Percentiles rank a stretch among this genome's conserved stretches.
Evolutionary conservation across 192 early-diverging fungal genomes (phyloP).

Genomic region (Linnemannia hyalina): DNA sequence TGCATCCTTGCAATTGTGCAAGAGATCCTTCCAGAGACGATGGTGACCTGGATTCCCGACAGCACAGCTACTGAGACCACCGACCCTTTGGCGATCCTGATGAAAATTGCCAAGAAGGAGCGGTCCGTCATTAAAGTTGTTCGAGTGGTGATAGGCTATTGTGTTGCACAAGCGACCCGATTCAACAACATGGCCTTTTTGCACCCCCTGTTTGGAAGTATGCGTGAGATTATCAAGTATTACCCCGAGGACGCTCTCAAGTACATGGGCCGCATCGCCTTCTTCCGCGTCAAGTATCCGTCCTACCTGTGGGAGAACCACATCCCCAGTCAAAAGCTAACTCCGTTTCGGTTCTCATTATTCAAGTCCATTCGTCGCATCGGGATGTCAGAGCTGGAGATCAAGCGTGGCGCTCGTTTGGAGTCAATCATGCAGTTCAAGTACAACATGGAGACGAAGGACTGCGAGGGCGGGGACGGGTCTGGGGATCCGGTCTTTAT

Average conservation of each 20-base stretch:
- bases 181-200: slow-evolving; percentile 9
- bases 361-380: not conserved
- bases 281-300: not conserved
- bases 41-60: slow-evolving; percentile 33
- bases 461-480: not conserved
- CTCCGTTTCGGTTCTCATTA: not conserved
- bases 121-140: not conserved
- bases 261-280: not conserved
- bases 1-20: not conserved
- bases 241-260: slow-evolving; percentile 1
- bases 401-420: not conserved
- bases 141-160: slow-evolving; percentile 24
- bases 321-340: not conserved
- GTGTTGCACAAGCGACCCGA: slow-evolving; percentile 3
- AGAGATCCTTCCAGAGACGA: not conserved
- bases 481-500: slow-evolving; percentile 9
- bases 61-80: not conserved
- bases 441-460: not conserved
- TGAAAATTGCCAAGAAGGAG: not conserved
- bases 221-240: not conserved
- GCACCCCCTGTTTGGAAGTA: not conserved
- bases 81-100: slow-evolving; percentile 13
- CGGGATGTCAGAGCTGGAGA: not conserved
- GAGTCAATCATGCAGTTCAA: not conserved
- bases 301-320: slow-evolving; percentile 7